phyloP scores from a whole-genome alignment of 179 eudicot genomes.

The Drosera spatulata region DNA sequence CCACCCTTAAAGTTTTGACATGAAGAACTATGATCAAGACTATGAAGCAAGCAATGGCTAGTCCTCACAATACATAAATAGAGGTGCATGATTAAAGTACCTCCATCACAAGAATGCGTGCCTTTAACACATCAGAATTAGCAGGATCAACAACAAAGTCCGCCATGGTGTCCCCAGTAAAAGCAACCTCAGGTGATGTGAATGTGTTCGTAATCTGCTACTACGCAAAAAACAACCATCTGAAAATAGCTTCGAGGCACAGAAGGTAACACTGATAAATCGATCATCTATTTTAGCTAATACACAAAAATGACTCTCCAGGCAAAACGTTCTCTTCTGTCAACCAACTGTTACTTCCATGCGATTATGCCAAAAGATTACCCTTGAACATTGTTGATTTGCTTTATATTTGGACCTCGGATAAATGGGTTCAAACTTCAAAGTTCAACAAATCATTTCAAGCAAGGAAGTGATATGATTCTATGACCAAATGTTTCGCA shows the following conservation, averaged over 20 bases:
- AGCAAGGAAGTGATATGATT: too few relatives aligned
- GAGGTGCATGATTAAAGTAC: constrained; percentile 18
- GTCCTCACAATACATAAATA: too few relatives aligned
- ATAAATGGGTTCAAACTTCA: too few relatives aligned
- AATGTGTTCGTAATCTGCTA: constrained; percentile 61
- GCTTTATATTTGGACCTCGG: too few relatives aligned
- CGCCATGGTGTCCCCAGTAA: constrained; percentile 87
- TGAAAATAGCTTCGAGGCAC: neutral
- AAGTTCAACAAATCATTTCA: too few relatives aligned
- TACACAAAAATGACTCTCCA: neutral
- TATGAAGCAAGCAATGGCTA: too few relatives aligned
- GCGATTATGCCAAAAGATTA: too few relatives aligned
- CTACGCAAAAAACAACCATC: constrained; percentile 10
- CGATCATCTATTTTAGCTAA: neutral
- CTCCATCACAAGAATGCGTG: constrained; percentile 96
- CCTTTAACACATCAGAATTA: constrained; percentile 59
- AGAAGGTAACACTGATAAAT: neutral
- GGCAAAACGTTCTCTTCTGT: too few relatives aligned
- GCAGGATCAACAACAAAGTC: constrained; percentile 59
- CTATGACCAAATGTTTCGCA: too few relatives aligned
- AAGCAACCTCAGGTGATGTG: constrained; percentile 82
- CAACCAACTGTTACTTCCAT: too few relatives aligned
- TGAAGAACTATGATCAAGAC: too few relatives aligned
- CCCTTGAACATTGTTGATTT: too few relatives aligned
- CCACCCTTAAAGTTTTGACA: neutral